Percentiles rank a stretch among this genome's conserved stretches.
phyloP scores from a whole-genome alignment of 495 filamentous ascomycete genomes.

The Lasiosphaeria miniovina region DNA sequence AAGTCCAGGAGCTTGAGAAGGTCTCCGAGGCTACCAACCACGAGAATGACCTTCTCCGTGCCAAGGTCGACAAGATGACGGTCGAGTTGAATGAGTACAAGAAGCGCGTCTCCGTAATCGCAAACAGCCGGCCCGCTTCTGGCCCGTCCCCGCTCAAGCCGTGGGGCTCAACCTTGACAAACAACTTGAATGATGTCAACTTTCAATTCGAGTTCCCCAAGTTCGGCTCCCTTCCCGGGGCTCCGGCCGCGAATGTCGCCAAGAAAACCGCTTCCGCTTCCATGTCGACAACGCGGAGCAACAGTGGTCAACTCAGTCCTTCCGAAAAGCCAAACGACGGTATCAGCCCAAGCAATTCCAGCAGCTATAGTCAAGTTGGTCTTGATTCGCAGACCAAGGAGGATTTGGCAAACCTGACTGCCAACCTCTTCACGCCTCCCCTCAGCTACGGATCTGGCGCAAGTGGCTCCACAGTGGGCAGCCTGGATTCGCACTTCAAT shows the following conservation, averaged over 20 bases:
- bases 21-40: constrained; percentile 75
- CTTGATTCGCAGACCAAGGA: constrained; percentile 32
- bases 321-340: constrained; percentile 31
- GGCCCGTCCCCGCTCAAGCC: constrained; percentile 21
- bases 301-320: constrained; percentile 31
- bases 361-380: constrained; percentile 22
- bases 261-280: constrained; percentile 21
- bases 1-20: constrained; percentile 90
- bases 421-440: constrained; percentile 30
- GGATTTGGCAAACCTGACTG: constrained; percentile 34
- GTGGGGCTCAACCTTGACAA: constrained; percentile 48
- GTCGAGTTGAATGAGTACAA: constrained; percentile 85
- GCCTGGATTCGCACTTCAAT: constrained; percentile 54
- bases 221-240: constrained; percentile 72
- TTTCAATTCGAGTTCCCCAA: constrained; percentile 93
- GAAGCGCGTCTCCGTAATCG: constrained; percentile 69
- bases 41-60: constrained; percentile 80
- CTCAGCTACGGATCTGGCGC: constrained; percentile 34
- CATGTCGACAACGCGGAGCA: constrained; percentile 20
- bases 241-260: constrained; percentile 49
- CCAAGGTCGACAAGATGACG: constrained; percentile 83
- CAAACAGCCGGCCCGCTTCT: constrained; percentile 22
- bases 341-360: constrained; percentile 25
- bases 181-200: constrained; percentile 65
- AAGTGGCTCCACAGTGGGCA: constrained; percentile 51